Evolutionary conservation across 2,329 filamentous ascomycete genomes (phyloP).

Genomic region (Ophiocordyceps polyrhachis-furcata): DNA sequence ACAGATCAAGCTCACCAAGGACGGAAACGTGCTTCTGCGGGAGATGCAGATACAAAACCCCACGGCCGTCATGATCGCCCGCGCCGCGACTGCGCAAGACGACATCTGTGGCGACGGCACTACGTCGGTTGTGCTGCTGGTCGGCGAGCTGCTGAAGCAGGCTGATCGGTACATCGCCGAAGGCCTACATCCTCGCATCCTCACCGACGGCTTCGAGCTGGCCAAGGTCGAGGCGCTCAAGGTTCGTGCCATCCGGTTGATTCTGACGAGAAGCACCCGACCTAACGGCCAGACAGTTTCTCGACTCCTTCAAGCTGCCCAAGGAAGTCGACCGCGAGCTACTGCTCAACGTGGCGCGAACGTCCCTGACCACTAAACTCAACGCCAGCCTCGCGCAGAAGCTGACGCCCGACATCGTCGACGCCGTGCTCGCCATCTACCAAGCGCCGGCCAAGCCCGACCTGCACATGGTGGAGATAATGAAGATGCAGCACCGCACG

Average conservation of each 20-base stretch:
- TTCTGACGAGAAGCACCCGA: neutral
- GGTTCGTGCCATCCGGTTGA: slow-evolving; percentile 22
- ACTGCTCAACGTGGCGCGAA: slow-evolving; percentile 79
- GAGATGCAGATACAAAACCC: slow-evolving; percentile 96
- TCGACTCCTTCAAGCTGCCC: slow-evolving; percentile 81
- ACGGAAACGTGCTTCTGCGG: slow-evolving; percentile 71
- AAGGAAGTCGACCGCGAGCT: slow-evolving; percentile 86
- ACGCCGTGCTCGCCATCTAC: slow-evolving; percentile 90
- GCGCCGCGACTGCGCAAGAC: slow-evolving; percentile 88
- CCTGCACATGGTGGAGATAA: slow-evolving; percentile 98
- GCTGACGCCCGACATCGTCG: slow-evolving; percentile 87
- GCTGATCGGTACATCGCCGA: slow-evolving; percentile 91
- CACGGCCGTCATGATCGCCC: slow-evolving; percentile 70
- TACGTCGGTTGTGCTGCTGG: slow-evolving; percentile 84
- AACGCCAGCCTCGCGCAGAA: slow-evolving; percentile 76
- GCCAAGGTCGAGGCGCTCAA: slow-evolving; percentile 86
- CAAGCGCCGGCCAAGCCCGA: slow-evolving; percentile 80
- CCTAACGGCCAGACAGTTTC: slow-evolving; percentile 40
- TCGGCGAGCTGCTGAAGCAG: slow-evolving; percentile 95
- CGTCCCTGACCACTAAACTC: slow-evolving; percentile 87
- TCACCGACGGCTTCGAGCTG: slow-evolving; percentile 95
- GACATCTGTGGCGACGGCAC: slow-evolving; percentile 97
- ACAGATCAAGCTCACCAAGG: slow-evolving; percentile 96
- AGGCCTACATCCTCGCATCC: slow-evolving; percentile 88
- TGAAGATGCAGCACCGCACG: slow-evolving; percentile 99